Evolutionary conservation across 2,329 filamentous ascomycete genomes (phyloP), one percentile per base, ranked within the genome.

Genomic region (Sporothrix brunneoviolacea): DNA sequence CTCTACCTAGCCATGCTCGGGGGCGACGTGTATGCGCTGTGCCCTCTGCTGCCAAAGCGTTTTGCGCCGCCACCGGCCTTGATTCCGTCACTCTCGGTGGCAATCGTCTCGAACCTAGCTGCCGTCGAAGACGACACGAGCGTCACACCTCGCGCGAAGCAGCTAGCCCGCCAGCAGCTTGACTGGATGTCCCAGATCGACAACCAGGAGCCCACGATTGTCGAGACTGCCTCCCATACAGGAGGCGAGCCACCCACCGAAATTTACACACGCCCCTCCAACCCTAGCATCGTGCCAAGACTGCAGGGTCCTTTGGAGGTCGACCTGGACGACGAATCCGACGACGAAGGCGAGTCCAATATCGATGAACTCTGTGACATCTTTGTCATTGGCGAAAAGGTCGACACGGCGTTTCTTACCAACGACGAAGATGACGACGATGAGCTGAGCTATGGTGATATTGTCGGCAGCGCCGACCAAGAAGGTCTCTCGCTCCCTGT

Each of bases 1-100:
- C 74, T 98, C 10, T 98, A 91, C 88, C 73, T 97, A 46, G 90
- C 91, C n/a, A 98, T 96, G 86, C 82, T 82, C 33, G 86, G 89
- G 53, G 93, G 93, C 4, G 91, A 96, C 62, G 79, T 97, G 6
- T 98, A 98, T 62, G 91, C 91, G 2, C 72, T 98, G 8, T 96
- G 91, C 63, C 93, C 93, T 2, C 75, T 98, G 36, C 73, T 98
- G 28, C 93, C 93, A 1, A 82, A 83, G 46, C 88, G 85, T 60
- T 97, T 91, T 90, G 82, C 87, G 21, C 83, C 86, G 21, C 83
- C 85, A 13, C 77, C 83, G 2, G 85, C 86, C 0, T 73, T 93
- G 28, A 81, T 95, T 13, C 86, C 90, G 3, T 90, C 89, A 0
- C 74, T 96, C 19, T 88, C 88, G 1, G 83, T 91, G 1, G 86